Evolutionary conservation across 345 rosid species (phyloP).

Genomic region (Salix exigua): DNA sequence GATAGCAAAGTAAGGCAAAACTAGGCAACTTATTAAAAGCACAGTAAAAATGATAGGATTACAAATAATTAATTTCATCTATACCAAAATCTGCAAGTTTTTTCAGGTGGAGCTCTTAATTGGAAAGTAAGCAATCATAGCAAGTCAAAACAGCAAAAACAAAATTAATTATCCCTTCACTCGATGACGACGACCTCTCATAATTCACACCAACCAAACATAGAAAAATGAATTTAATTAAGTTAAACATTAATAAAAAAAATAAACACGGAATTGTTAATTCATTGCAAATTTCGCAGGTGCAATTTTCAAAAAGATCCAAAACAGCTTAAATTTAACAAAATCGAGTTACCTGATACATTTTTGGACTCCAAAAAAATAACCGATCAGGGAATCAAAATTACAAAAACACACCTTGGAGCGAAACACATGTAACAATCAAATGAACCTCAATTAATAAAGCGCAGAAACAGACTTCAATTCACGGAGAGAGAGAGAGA

Average conservation of each 20-base stretch:
- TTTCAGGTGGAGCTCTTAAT: not conserved
- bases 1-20: not conserved
- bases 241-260: not conserved
- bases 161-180: constrained; percentile 7
- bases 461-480: not conserved
- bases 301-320: constrained; percentile 10
- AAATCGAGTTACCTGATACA: not conserved
- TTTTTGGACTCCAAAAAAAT: not conserved
- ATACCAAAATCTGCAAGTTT: not conserved
- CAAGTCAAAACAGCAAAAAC: not conserved
- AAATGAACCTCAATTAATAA: constrained; percentile 13
- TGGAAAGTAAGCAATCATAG: constrained; percentile 3
- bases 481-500: constrained; percentile 4
- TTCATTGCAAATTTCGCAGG: not conserved
- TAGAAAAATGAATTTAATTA: too few species aligned
- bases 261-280: not conserved
- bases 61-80: constrained; percentile 2
- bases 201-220: not conserved
- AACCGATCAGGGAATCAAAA: not conserved
- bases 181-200: constrained; percentile 6
- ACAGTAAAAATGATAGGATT: constrained; percentile 1
- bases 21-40: not conserved
- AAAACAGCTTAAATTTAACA: not conserved
- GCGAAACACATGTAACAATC: not conserved
- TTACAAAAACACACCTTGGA: not conserved